Evolutionary conservation across 2,329 filamentous ascomycete genomes (phyloP).

Genomic region (Fusarium pseudocircinatum): DNA sequence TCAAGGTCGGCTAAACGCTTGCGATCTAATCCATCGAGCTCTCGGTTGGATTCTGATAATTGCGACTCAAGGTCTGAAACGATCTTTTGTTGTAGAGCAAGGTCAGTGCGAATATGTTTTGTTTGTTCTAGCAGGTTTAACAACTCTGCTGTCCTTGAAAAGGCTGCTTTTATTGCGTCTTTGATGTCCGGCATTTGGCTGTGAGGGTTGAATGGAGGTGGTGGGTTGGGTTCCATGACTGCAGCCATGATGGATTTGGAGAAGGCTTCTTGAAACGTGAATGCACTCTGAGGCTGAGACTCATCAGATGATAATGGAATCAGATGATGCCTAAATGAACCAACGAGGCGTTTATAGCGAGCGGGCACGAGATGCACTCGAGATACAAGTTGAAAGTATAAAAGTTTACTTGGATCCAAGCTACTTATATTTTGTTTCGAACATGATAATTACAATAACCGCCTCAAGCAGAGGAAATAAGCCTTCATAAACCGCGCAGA

Average conservation of each 20-base stretch:
- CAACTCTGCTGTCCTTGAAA: conserved; percentile 54
- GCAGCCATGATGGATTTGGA: not conserved
- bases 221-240: conserved; percentile 6
- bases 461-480: not conserved
- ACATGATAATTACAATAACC: not conserved
- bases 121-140: conserved; percentile 58
- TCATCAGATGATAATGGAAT: conserved; percentile 20
- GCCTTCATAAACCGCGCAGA: conserved; percentile 3
- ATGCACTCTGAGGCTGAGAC: not conserved
- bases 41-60: conserved; percentile 48
- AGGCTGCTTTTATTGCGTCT: conserved; percentile 52
- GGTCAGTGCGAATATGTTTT: conserved; percentile 57
- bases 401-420: not conserved
- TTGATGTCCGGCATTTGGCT: conserved; percentile 45
- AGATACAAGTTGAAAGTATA: not conserved
- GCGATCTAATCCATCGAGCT: conserved; percentile 51
- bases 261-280: not conserved
- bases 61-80: conserved; percentile 57
- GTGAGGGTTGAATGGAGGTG: not conserved
- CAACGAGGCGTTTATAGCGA: not conserved
- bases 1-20: conserved; percentile 58
- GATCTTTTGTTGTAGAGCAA: conserved; percentile 57
- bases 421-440: not conserved
- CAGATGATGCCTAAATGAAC: conserved; percentile 14
- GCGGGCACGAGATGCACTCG: not conserved